These are phyloP conservation scores for Phoma sp. DNA, from an alignment of 2,329 filamentous ascomycete species.

Conservation along the genomic window DNA sequence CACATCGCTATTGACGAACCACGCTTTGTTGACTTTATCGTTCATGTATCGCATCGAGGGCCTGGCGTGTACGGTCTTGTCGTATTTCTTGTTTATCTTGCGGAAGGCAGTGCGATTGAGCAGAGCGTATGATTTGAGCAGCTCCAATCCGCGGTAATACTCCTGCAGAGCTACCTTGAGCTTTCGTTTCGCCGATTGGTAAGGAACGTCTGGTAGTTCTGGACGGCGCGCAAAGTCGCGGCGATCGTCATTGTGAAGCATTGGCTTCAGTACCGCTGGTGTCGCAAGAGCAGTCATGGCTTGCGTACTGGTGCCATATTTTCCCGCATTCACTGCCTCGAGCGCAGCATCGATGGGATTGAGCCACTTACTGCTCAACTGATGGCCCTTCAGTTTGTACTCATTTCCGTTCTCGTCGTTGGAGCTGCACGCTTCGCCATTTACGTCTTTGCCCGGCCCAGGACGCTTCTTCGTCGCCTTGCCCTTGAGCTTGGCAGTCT, in stretches of 20 bases:
- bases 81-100: slow-evolving; percentile 99
- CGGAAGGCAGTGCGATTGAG: slow-evolving; percentile 92
- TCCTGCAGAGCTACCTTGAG: slow-evolving; percentile 90
- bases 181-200: slow-evolving; percentile 87
- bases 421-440: slow-evolving; percentile 29
- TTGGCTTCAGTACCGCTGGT: slow-evolving; percentile 50
- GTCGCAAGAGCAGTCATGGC: slow-evolving; percentile 47
- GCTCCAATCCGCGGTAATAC: slow-evolving; percentile 88
- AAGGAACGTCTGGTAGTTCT: slow-evolving; percentile 67
- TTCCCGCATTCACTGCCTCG: slow-evolving; percentile 48
- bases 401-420: slow-evolving; percentile 28
- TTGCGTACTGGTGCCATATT: slow-evolving; percentile 63
- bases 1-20: slow-evolving; percentile 89
- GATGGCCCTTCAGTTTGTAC: slow-evolving; percentile 21
- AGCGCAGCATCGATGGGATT: slow-evolving; percentile 52
- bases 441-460: slow-evolving; percentile 16
- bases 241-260: slow-evolving; percentile 37
- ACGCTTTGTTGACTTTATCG: slow-evolving; percentile 87
- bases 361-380: slow-evolving; percentile 29
- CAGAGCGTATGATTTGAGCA: slow-evolving; percentile 88
- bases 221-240: slow-evolving; percentile 53
- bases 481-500: slow-evolving; percentile 43
- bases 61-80: slow-evolving; percentile 83
- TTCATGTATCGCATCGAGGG: slow-evolving; percentile 83
- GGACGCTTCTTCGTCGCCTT: slow-evolving; percentile 31